Base-by-base conservation (phyloP, 495 filamentous ascomycete species). In the Penicillium dipodomyicola region DNA sequence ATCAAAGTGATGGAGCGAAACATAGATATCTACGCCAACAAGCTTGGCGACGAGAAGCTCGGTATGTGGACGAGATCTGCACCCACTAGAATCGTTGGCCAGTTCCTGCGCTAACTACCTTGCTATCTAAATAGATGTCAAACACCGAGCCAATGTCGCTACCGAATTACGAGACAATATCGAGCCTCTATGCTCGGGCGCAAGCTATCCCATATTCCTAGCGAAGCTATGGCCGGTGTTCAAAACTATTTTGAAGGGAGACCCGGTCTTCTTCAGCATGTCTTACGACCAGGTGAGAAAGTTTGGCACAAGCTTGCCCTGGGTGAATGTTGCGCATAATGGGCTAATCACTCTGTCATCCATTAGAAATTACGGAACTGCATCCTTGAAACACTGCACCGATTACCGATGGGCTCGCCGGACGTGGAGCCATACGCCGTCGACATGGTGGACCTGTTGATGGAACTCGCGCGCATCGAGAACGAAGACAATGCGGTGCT, bases 401-500 rank as follows among this genome's bases (percentile, higher is more conserved):
- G 95, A 48, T 68, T 99, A 53, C 95, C 93, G 5, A 92, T 90
- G 65, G 85, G 76, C 51, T 87, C 89, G 9, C 75, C 86, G 23
- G 92, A 96, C 59, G 82, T 96, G 64, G 91, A 96, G 70, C 89
- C 87, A 4, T 94, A 92, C 67, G 93, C 92, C 17, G 80, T 82
- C 39, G 87, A 91, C 57, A 84, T 96, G 57, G 91, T 96, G 37
- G 91, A 96, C 64, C 78, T 93, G 56, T 74, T 97, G 56, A 94
- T 97, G 89, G 78, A 80, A 32, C 77, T 99, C 25, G 91, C 96
- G 50, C 85, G 86, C 55, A 85, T 82, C 42, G 95, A 99, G 68
- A 99, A 99, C 63, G 95, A 99, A 68, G 95, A 99, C 43, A 99
- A 99, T 77, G 95, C 92, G 3, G 90, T 96, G 14, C 78, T 99